Conservation (phyloP, 108 stramenopile species). For the Nannochloropsis oceanica region DNA sequence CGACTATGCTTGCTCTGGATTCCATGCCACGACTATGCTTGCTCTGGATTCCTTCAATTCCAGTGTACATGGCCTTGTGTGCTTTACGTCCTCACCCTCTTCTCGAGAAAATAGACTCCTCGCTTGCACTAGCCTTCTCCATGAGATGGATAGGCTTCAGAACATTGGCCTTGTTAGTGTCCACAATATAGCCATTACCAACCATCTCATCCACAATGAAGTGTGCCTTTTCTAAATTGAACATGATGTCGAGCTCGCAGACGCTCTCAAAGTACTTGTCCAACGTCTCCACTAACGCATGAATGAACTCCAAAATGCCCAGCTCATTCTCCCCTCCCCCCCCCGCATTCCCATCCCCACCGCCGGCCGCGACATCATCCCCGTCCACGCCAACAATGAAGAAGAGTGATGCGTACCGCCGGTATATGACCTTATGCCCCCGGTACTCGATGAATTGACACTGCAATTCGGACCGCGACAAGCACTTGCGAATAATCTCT, state of each 20-base stretch:
- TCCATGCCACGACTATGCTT: too few species aligned
- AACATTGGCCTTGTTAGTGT: constrained; percentile 46
- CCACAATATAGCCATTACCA: constrained; percentile 44
- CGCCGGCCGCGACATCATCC: background rate
- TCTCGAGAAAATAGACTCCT: constrained; percentile 35
- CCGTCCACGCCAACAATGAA: constrained; percentile 42
- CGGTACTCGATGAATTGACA: constrained; percentile 44
- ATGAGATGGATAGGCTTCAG: constrained; percentile 43
- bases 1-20: too few species aligned
- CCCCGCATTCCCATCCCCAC: background rate
- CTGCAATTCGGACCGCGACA: constrained; percentile 39
- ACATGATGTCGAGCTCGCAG: constrained; percentile 47
- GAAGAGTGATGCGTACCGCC: constrained; percentile 42
- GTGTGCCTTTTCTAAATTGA: constrained; percentile 44
- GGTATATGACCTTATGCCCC: constrained; percentile 42
- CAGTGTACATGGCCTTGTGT: too few species aligned
- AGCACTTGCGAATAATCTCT: constrained; percentile 41
- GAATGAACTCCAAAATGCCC: constrained; percentile 42
- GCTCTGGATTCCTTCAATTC: too few species aligned
- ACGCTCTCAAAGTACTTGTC: constrained; percentile 46
- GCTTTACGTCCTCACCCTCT: background rate
- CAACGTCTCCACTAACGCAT: constrained; percentile 43
- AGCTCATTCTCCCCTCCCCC: constrained; percentile 34
- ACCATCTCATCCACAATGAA: constrained; percentile 45
- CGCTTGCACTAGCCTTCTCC: constrained; percentile 32